Evolutionary conservation across 805 yeast genomes (phyloP).

Genomic region (Lipomyces kockii): DNA sequence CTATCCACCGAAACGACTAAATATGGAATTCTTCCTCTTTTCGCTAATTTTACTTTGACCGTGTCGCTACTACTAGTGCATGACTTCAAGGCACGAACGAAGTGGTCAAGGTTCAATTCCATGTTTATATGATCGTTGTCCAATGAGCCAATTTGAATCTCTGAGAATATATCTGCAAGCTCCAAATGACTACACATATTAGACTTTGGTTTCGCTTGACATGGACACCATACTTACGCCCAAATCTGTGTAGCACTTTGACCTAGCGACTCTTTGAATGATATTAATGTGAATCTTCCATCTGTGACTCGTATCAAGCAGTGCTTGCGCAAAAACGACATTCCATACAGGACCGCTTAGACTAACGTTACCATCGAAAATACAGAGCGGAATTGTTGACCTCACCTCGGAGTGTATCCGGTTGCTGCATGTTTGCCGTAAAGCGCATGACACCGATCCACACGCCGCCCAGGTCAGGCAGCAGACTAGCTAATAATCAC

Average conservation of each 20-base stretch:
- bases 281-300: slow-evolving; percentile 50
- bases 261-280: slow-evolving; percentile 52
- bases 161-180: slow-evolving; percentile 16
- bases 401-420: slow-evolving; percentile 18
- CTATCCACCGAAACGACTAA: slow-evolving; percentile 60
- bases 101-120: slow-evolving; percentile 65
- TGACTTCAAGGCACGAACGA: slow-evolving; percentile 60
- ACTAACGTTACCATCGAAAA: background rate
- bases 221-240: slow-evolving; percentile 42
- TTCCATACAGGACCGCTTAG: slow-evolving; percentile 36
- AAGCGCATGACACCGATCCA: slow-evolving; percentile 6
- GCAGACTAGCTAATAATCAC: background rate
- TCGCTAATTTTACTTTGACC: slow-evolving; percentile 37
- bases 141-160: slow-evolving; percentile 29
- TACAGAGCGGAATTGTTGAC: background rate
- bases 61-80: slow-evolving; percentile 53
- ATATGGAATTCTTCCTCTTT: slow-evolving; percentile 53
- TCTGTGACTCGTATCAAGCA: slow-evolving; percentile 64
- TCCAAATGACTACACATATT: slow-evolving; percentile 17
- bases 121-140: slow-evolving; percentile 60
- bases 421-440: slow-evolving; percentile 17
- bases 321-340: slow-evolving; percentile 57
- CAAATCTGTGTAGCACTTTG: slow-evolving; percentile 67
- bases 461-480: background rate
- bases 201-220: background rate